Conservation (phyloP, 108 stramenopile genomes). For the Chaetoceros muelleri region DNA sequence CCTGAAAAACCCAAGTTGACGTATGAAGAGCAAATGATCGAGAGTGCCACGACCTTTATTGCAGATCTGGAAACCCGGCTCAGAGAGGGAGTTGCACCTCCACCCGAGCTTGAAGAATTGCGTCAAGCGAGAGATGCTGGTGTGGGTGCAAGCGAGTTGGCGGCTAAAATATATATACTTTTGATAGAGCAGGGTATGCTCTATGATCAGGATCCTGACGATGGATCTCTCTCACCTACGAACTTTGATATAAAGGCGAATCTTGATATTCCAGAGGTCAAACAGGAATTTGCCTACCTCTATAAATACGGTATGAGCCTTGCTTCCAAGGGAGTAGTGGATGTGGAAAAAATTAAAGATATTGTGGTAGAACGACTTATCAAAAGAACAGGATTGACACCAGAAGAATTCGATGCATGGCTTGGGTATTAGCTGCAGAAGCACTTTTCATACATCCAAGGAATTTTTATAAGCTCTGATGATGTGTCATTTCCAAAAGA, state of each 20-base stretch:
- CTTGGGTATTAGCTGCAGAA: conserved; percentile 52
- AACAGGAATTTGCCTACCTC: conserved; percentile 48
- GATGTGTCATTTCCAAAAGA: no score
- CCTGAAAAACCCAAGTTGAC: conserved; percentile 46
- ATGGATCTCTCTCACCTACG: conserved; percentile 46
- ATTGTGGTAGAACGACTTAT: conserved; percentile 50
- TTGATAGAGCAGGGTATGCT: conserved; percentile 72
- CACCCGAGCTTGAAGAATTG: conserved; percentile 42
- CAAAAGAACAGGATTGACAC: conserved; percentile 47
- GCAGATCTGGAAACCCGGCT: conserved; percentile 26
- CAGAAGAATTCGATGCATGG: conserved; percentile 64
- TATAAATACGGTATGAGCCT: conserved; percentile 61
- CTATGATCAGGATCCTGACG: conserved; percentile 59
- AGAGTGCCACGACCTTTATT: conserved; percentile 50
- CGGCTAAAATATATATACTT: conserved; percentile 41
- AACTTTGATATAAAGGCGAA: conserved; percentile 58
- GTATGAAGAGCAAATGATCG: conserved; percentile 36
- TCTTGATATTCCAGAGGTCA: conserved; percentile 57
- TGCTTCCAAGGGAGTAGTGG: conserved; percentile 37
- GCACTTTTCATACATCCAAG: no score
- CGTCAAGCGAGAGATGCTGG: conserved; percentile 26
- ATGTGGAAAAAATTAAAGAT: conserved; percentile 32
- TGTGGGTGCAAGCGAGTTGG: conserved; percentile 19
- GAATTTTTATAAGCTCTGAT: no score
- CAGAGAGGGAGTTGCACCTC: conserved; percentile 40